phyloP scores from a whole-genome alignment of 371 early-diverging fungal species.

The Apophysomyces variabilis region DNA sequence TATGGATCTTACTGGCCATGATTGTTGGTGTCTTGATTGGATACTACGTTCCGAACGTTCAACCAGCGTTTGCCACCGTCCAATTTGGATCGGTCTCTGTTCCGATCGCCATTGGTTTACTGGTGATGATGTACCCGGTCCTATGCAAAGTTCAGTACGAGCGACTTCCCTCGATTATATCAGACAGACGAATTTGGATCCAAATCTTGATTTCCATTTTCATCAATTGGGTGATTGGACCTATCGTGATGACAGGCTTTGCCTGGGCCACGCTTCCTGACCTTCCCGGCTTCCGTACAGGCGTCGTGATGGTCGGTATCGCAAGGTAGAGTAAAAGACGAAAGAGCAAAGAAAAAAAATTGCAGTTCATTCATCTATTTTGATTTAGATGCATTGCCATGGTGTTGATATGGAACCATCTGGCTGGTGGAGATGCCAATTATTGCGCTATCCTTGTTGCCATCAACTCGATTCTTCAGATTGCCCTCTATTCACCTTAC shows the following conservation, averaged over 20 bases:
- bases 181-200: conserved; percentile 39
- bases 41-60: conserved; percentile 63
- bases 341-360: neutral
- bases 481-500: conserved; percentile 68
- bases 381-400: conserved; percentile 73
- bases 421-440: conserved; percentile 69
- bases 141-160: conserved; percentile 73
- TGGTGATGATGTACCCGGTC: conserved; percentile 79
- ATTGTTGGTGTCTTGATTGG: conserved; percentile 73
- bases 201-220: conserved; percentile 60
- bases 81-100: conserved; percentile 70
- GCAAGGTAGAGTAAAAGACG: conserved; percentile 39
- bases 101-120: conserved; percentile 69
- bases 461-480: conserved; percentile 73
- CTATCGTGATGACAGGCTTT: conserved; percentile 71
- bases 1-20: conserved; percentile 68
- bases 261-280: conserved; percentile 79
- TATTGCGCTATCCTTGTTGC: conserved; percentile 75
- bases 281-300: conserved; percentile 68
- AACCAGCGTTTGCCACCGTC: conserved; percentile 54
- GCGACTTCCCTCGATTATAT: conserved; percentile 43
- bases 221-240: conserved; percentile 74
- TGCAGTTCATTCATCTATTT: too few species aligned
- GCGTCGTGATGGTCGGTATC: conserved; percentile 76
- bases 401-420: conserved; percentile 79